Base-by-base conservation (phyloP, 345 rosid species). In the Streptanthus diversifolius region DNA sequence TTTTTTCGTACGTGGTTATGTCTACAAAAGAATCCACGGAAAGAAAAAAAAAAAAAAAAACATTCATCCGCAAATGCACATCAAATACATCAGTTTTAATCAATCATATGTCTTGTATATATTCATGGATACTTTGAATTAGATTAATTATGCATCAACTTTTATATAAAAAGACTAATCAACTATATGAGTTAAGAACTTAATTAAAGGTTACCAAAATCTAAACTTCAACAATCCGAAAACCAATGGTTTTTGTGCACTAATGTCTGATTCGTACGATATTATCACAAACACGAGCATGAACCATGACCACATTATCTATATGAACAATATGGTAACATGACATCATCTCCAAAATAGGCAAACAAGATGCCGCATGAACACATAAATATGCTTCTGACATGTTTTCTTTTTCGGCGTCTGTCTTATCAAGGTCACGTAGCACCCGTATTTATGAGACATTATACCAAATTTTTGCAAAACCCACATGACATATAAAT, bases 401-500 rank as follows among this genome's bases (percentile, higher is more conserved):
- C 68, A 63, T 63, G 40, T 47, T 36, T 36, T 64, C 55, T 18
- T 45, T 30, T 13, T 64, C 4, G 30, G 13, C 41, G 68, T 64
- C 18, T 30, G 43, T 64, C 29, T 64, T 30, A 30, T 18, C 41
- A 47, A 64, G 55, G 68, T 64, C 68, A 64, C 55, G 68, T 64
- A 45, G 41, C 68, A 30, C 4, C 47, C 55, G 14, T 17, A 45
- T 64, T 63, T 64, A 64, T 64, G 69, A 48, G 44, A 4, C n/a
- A 33, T 19, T 13, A 47, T 45, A 45, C 55, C 56, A 63, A 17
- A 17, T 19, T 12, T 12, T 21, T 58, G 17, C 43, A 36, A 30
- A 63, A 10, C 15, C 17, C 22, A 62, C 24, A 27, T 61, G 45
- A 21, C 45, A 35, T 17, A 13, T n/a, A n/a, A n/a, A n/a, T n/a